These are phyloP conservation scores for Chytriomyces hyalinus DNA, from an alignment of 192 early-diverging fungal species.

Conservation along the genomic window DNA sequence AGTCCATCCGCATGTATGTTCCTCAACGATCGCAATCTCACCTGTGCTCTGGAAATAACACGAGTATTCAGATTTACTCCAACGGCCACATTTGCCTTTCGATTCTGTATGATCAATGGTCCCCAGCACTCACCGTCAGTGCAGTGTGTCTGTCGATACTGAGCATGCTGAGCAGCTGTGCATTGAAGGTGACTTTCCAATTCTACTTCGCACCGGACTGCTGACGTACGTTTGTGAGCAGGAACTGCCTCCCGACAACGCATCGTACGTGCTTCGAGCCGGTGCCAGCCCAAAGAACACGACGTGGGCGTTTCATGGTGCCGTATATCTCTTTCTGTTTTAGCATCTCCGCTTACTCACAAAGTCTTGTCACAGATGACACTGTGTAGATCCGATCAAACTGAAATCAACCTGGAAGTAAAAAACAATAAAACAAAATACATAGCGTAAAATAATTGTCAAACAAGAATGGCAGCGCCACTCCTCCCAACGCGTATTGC, in stretches of 20 bases:
- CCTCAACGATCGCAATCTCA: not conserved
- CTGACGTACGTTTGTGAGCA: slow-evolving; percentile 6
- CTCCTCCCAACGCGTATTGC: slow-evolving; percentile 43
- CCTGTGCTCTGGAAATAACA: not conserved
- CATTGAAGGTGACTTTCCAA: slow-evolving; percentile 61
- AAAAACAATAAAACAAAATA: no score
- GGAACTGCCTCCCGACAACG: slow-evolving; percentile 56
- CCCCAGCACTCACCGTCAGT: slow-evolving; percentile 87
- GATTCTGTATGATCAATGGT: slow-evolving; percentile 94
- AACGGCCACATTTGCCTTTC: slow-evolving; percentile 98
- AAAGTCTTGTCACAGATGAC: no score
- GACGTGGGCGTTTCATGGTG: slow-evolving; percentile 57
- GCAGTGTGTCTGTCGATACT: slow-evolving; percentile 87
- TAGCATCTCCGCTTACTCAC: no score
- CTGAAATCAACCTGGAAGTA: no score
- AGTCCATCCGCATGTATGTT: slow-evolving; percentile 54
- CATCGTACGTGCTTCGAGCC: slow-evolving; percentile 46
- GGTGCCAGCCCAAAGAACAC: slow-evolving; percentile 53
- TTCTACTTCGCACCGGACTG: not conserved
- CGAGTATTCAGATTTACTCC: slow-evolving; percentile 58
- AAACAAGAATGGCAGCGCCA: no score
- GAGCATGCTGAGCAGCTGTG: slow-evolving; percentile 90
- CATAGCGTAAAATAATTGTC: no score
- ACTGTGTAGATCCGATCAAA: no score
- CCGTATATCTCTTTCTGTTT: no score